phyloP scores from a whole-genome alignment of 1,139 yeast genomes.

The Meyerozyma athensensis region DNA sequence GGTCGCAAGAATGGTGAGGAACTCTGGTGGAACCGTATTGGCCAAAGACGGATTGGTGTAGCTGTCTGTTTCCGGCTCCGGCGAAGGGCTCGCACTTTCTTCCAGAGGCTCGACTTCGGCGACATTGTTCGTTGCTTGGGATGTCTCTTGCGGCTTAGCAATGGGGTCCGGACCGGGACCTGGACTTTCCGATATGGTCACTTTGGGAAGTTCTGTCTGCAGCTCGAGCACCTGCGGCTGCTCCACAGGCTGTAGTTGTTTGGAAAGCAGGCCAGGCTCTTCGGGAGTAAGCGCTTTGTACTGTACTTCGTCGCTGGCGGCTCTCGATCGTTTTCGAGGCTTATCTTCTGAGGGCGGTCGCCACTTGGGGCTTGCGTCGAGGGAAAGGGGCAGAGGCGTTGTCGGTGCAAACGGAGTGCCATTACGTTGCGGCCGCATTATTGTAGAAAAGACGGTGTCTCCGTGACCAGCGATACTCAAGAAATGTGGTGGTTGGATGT shows the following conservation, averaged over 20 bases:
- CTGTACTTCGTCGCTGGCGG: background rate
- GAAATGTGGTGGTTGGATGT: background rate
- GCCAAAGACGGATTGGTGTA: background rate
- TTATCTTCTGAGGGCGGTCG: conserved; percentile 1
- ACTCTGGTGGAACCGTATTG: conserved; percentile 42
- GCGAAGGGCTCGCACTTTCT: background rate
- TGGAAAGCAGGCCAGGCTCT: too few species aligned
- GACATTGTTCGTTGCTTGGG: background rate
- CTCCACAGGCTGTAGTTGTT: too few species aligned
- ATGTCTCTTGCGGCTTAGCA: too few species aligned
- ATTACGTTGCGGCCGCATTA: conserved; percentile 1
- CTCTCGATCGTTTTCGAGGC: background rate
- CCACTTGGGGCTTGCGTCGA: conserved; percentile 3
- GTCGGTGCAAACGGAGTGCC: conserved; percentile 1
- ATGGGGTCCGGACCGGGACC: too few species aligned
- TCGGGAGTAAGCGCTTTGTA: too few species aligned
- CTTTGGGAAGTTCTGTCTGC: too few species aligned
- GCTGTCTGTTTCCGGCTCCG: background rate
- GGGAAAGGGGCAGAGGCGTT: conserved; percentile 3
- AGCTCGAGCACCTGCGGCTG: too few species aligned
- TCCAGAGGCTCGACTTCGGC: background rate
- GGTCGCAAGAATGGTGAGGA: conserved; percentile 47
- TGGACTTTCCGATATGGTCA: too few species aligned
- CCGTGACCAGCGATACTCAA: background rate
- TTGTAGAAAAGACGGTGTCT: background rate